These are phyloP conservation scores for Dioszegia hungarica DNA, from an alignment of 768 basidiomycete genomes.

Conservation along the genomic window DNA sequence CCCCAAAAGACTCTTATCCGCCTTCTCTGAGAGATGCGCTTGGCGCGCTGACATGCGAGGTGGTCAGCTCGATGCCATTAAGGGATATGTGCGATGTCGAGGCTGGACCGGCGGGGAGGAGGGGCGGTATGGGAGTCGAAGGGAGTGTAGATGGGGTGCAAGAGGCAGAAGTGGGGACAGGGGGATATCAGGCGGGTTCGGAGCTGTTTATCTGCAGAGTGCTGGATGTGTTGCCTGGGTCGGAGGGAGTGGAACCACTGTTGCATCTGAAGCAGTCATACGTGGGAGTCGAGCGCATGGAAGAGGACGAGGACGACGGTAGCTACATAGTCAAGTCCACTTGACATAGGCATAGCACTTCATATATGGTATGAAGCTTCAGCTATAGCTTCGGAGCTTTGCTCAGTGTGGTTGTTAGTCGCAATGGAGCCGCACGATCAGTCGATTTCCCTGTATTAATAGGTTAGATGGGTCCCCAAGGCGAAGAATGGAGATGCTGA, in stretches of 20 bases:
- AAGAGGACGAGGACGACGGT: neutral
- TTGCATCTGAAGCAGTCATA: slow-evolving; percentile 16
- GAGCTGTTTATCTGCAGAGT: slow-evolving; percentile 80
- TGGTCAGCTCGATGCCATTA: slow-evolving; percentile 64
- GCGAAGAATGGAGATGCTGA: too few species aligned
- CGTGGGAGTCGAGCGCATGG: slow-evolving; percentile 2
- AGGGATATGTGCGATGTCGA: slow-evolving; percentile 49
- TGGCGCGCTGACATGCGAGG: slow-evolving; percentile 67
- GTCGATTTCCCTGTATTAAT: too few species aligned
- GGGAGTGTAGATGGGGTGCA: neutral
- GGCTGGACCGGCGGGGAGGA: too few species aligned
- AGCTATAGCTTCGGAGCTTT: too few species aligned
- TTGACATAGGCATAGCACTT: too few species aligned
- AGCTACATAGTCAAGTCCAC: too few species aligned
- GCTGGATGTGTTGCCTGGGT: slow-evolving; percentile 57
- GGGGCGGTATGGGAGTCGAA: neutral
- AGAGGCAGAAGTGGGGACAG: neutral
- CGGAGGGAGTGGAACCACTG: slow-evolving; percentile 23
- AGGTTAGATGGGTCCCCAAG: too few species aligned
- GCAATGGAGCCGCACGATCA: too few species aligned
- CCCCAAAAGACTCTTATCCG: neutral
- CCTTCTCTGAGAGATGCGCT: slow-evolving; percentile 52
- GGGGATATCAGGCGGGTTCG: slow-evolving; percentile 46
- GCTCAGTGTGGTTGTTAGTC: too few species aligned
- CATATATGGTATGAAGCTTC: too few species aligned